These are phyloP conservation scores for Fusarium duplospermum DNA, from an alignment of 2,329 filamentous ascomycete species.

Conservation along the genomic window DNA sequence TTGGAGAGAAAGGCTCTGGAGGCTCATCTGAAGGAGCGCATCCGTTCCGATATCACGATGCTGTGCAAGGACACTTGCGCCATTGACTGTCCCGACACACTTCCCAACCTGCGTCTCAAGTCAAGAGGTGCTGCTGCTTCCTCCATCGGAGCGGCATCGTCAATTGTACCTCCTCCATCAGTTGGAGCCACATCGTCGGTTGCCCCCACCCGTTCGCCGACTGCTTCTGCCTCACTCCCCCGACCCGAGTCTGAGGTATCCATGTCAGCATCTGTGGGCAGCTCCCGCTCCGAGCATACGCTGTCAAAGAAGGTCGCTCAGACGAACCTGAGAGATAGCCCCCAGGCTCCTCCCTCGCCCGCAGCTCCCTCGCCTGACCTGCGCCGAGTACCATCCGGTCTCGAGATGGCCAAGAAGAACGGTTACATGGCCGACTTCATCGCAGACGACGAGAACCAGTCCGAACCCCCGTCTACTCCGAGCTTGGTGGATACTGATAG, in stretches of 20 bases:
- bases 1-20: slow-evolving; percentile 54
- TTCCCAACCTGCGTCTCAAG: slow-evolving; percentile 44
- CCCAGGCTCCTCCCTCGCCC: slow-evolving; percentile 32
- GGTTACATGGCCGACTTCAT: slow-evolving; percentile 45
- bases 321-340: slow-evolving; percentile 34
- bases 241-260: slow-evolving; percentile 34
- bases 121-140: slow-evolving; percentile 33
- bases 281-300: slow-evolving; percentile 38
- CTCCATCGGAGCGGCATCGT: slow-evolving; percentile 11
- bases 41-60: slow-evolving; percentile 60
- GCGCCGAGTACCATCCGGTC: slow-evolving; percentile 41
- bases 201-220: slow-evolving; percentile 24
- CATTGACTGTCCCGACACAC: slow-evolving; percentile 49
- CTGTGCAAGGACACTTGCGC: slow-evolving; percentile 64
- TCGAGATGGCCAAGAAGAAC: slow-evolving; percentile 44
- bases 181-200: slow-evolving; percentile 20
- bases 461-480: slow-evolving; percentile 46
- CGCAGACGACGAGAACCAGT: slow-evolving; percentile 45
- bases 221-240: slow-evolving; percentile 24
- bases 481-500: slow-evolving; percentile 48
- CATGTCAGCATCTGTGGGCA: slow-evolving; percentile 35
- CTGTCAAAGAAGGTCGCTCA: slow-evolving; percentile 40
- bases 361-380: slow-evolving; percentile 29
- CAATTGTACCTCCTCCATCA: slow-evolving; percentile 18
- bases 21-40: slow-evolving; percentile 56